Conservation (phyloP, 83 land plant genomes). For the Picea abies region DNA sequence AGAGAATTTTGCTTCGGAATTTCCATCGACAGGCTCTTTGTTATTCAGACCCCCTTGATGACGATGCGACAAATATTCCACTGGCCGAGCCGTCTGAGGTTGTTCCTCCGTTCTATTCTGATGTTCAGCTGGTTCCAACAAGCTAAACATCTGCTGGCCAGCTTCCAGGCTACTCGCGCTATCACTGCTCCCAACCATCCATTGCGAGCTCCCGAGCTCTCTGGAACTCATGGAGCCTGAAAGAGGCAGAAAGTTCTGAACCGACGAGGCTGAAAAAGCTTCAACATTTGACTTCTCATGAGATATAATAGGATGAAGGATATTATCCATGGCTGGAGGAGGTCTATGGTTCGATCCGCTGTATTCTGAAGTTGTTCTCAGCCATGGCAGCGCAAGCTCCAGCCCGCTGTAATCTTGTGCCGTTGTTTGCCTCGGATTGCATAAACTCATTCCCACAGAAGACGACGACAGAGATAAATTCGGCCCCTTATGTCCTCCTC, state of each 20-base stretch:
- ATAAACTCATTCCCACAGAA: constrained; percentile 3
- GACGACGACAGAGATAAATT: constrained; percentile 10
- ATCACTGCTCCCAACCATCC: constrained; percentile 15
- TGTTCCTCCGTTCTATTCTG: neutral
- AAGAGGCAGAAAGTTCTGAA: constrained; percentile 17
- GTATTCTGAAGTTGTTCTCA: constrained; percentile 16
- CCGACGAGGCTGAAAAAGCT: neutral
- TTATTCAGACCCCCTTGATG: neutral
- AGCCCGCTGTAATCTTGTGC: constrained; percentile 15
- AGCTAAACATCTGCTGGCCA: constrained; percentile 16
- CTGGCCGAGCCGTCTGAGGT: neutral
- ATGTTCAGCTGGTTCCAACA: constrained; percentile 2
- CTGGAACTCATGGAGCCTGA: neutral
- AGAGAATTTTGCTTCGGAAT: too few relatives aligned
- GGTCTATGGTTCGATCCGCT: constrained; percentile 1
- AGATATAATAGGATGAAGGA: constrained; percentile 9
- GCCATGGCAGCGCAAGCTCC: constrained; percentile 19
- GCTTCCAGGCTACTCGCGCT: neutral
- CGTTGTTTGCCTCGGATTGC: constrained; percentile 3
- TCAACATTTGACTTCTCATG: constrained; percentile 4
- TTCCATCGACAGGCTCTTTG: too few relatives aligned
- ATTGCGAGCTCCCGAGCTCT: constrained; percentile 7
- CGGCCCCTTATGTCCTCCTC: neutral
- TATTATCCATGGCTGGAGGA: neutral
- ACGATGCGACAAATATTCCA: constrained; percentile 14